phyloP scores from a whole-genome alignment of 225 moss, liverwort and hornwort species.

The Climacium dendroides region DNA sequence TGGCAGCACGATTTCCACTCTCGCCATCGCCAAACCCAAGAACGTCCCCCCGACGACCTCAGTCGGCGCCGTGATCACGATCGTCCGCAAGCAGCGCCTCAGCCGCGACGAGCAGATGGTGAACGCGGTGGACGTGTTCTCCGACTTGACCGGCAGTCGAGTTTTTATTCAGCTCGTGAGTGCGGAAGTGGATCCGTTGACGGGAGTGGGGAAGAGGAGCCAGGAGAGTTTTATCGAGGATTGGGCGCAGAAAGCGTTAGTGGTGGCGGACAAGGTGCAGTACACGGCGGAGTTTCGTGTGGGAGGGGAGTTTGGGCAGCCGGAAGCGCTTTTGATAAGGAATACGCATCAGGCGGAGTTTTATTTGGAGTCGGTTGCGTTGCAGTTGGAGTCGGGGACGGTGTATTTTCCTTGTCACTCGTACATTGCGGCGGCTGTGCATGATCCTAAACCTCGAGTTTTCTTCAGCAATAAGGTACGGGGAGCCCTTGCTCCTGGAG shows the following conservation, averaged over 20 bases:
- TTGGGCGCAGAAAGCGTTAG: slow-evolving; percentile 29
- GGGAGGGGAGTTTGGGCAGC: slow-evolving; percentile 32
- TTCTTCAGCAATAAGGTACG: slow-evolving; percentile 65
- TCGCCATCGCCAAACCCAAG: background rate
- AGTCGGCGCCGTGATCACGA: slow-evolving; percentile 24
- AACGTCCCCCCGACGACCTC: background rate
- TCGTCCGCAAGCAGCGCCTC: slow-evolving; percentile 31
- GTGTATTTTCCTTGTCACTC: slow-evolving; percentile 53
- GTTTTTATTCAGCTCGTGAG: slow-evolving; percentile 38
- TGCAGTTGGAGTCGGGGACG: slow-evolving; percentile 8
- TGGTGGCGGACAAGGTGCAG: slow-evolving; percentile 42
- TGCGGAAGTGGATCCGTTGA: slow-evolving; percentile 2
- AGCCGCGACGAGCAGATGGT: slow-evolving; percentile 37
- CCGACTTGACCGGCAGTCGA: slow-evolving; percentile 25
- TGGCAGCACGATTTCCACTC: background rate
- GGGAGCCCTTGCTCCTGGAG: background rate
- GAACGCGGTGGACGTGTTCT: slow-evolving; percentile 17
- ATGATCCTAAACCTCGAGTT: slow-evolving; percentile 30
- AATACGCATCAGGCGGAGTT: slow-evolving; percentile 58
- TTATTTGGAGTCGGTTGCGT: slow-evolving; percentile 39
- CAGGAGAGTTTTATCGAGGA: slow-evolving; percentile 19
- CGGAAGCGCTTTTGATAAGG: slow-evolving; percentile 42
- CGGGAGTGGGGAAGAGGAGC: slow-evolving; percentile 19
- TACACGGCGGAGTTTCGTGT: slow-evolving; percentile 33
- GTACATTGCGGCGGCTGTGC: slow-evolving; percentile 27